Conservation (phyloP, 768 basidiomycete species). For the Lentinula sp. region DNA sequence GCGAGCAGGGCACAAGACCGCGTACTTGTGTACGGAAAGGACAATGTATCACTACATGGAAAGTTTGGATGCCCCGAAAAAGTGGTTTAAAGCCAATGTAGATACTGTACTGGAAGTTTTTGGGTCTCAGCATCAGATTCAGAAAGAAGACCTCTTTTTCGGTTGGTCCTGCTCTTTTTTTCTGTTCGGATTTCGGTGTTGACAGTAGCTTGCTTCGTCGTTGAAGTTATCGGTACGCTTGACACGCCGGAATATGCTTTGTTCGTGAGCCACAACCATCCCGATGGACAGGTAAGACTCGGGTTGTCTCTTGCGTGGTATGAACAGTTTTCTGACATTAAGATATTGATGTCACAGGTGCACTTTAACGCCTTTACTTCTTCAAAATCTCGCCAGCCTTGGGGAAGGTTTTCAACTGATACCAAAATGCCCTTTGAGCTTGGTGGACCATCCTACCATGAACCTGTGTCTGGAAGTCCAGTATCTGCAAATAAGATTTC, state of each 20-base stretch:
- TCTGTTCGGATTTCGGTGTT: not conserved
- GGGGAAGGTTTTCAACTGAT: conserved; percentile 70
- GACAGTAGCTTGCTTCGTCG: not conserved
- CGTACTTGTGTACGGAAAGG: conserved; percentile 63
- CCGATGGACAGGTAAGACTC: conserved; percentile 42
- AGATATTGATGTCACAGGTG: conserved; percentile 25
- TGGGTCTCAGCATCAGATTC: conserved; percentile 38
- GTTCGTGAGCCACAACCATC: conserved; percentile 68
- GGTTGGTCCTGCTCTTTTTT: conserved; percentile 15
- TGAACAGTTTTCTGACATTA: not conserved
- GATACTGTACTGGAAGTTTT: conserved; percentile 56
- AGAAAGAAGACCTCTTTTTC: conserved; percentile 54
- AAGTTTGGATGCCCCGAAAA: conserved; percentile 54
- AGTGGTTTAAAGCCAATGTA: conserved; percentile 70
- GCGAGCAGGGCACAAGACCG: conserved; percentile 56
- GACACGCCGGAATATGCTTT: conserved; percentile 67
- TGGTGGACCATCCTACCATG: conserved; percentile 43
- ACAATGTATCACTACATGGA: conserved; percentile 66
- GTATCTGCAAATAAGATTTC: conserved; percentile 53
- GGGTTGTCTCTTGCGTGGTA: not conserved
- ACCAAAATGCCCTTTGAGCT: conserved; percentile 32
- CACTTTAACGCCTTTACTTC: conserved; percentile 67
- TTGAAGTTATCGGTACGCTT: conserved; percentile 62
- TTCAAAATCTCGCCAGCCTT: conserved; percentile 47
- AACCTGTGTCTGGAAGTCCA: conserved; percentile 25